A percentile compares a stretch with the other conserved stretches of the same genome.
These are phyloP conservation scores for Metarhizium anisopliae DNA, from an alignment of 2,329 filamentous ascomycete species.

Conservation along the genomic window DNA sequence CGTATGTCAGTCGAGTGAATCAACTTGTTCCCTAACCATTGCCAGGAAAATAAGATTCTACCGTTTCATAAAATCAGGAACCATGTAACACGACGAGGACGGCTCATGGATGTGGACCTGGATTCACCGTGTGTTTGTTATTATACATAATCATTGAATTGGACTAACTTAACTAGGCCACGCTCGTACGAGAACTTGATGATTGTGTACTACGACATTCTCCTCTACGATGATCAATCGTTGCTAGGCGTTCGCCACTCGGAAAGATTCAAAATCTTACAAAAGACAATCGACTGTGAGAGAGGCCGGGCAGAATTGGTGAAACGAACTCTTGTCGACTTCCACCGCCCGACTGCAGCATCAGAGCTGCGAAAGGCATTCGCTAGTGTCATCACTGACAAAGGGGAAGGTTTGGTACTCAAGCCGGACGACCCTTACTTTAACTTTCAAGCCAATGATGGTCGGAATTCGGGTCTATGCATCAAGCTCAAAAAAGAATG, in stretches of 20 bases:
- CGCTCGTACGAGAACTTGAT: slow-evolving; percentile 47
- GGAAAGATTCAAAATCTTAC: slow-evolving; percentile 51
- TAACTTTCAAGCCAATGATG: slow-evolving; percentile 30
- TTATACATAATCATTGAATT: too few relatives aligned
- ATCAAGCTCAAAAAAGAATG: slow-evolving; percentile 91
- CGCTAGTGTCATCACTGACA: slow-evolving; percentile 52
- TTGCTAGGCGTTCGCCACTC: slow-evolving; percentile 44
- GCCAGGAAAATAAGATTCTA: slow-evolving; percentile 50
- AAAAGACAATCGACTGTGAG: slow-evolving; percentile 39
- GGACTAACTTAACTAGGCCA: slow-evolving; percentile 27
- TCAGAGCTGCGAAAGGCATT: slow-evolving; percentile 55
- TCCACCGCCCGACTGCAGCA: slow-evolving; percentile 41
- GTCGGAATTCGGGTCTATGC: slow-evolving; percentile 39
- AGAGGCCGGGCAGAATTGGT: slow-evolving; percentile 59
- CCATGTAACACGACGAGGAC: slow-evolving; percentile 65
- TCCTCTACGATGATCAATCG: slow-evolving; percentile 45
- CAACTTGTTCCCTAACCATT: slow-evolving; percentile 7
- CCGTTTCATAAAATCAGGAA: slow-evolving; percentile 78
- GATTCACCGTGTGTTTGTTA: slow-evolving; percentile 53
- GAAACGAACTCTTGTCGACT: slow-evolving; percentile 58
- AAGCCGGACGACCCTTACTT: slow-evolving; percentile 79
- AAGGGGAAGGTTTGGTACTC: slow-evolving; percentile 71
- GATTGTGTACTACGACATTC: slow-evolving; percentile 52
- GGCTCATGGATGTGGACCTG: slow-evolving; percentile 54
- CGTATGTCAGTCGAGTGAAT: slow-evolving; percentile 2